Evolutionary conservation across 257 asterid species (phyloP).

Genomic region (Solanum medicagineum): DNA sequence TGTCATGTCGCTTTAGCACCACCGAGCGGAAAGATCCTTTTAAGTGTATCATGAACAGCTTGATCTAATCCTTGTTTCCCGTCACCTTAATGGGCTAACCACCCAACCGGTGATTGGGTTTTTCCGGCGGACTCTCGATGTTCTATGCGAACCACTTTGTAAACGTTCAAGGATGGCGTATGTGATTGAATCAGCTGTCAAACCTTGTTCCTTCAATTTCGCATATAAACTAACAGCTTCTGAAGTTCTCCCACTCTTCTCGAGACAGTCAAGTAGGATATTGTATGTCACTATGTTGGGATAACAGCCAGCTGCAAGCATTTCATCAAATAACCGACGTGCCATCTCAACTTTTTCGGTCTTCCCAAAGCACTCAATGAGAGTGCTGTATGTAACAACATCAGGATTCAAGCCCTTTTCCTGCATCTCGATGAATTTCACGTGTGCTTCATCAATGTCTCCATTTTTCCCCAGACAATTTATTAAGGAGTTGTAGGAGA

Average conservation of each 20-base stretch:
- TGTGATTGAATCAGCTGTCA: constrained; percentile 77
- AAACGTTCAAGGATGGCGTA: constrained; percentile 67
- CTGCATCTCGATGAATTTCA: constrained; percentile 81
- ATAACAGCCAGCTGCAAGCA: constrained; percentile 75
- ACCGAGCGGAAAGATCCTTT: neutral
- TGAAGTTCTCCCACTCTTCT: constrained; percentile 73
- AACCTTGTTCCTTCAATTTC: constrained; percentile 69
- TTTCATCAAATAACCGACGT: constrained; percentile 54
- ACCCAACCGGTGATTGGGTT: constrained; percentile 92
- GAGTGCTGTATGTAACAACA: constrained; percentile 82
- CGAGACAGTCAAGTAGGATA: constrained; percentile 85
- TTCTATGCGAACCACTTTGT: constrained; percentile 63
- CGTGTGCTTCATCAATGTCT: constrained; percentile 82
- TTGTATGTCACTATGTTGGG: constrained; percentile 89
- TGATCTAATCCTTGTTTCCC: neutral
- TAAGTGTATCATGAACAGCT: neutral
- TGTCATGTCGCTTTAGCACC: neutral
- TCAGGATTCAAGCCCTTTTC: constrained; percentile 87
- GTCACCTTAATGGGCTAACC: constrained; percentile 84
- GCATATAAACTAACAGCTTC: constrained; percentile 83
- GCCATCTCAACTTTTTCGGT: constrained; percentile 86
- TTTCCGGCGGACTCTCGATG: constrained; percentile 43
- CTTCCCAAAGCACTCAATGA: constrained; percentile 94
- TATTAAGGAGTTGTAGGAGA: constrained; percentile 81
- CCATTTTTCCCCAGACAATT: constrained; percentile 90